A percentile compares a stretch with the other conserved stretches of the same genome.
phyloP scores from a whole-genome alignment of 129 eudicot species.

The Flaveria trinervia region DNA sequence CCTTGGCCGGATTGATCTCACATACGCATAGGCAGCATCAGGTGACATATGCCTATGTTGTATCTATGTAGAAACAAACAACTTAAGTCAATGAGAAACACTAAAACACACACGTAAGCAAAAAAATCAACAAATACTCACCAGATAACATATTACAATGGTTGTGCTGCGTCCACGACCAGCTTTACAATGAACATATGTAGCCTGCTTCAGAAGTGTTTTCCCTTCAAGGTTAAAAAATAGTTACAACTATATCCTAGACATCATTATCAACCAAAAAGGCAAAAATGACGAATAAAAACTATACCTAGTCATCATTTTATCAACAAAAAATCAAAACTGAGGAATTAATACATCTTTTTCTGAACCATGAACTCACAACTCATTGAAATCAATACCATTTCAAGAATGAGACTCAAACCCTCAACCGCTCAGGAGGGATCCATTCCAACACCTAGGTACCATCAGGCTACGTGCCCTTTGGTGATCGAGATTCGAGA shows the following conservation, averaged over 20 bases:
- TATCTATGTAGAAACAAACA: slow-evolving; percentile 38
- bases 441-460: too few relatives aligned
- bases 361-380: too few relatives aligned
- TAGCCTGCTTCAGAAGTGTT: slow-evolving; percentile 40
- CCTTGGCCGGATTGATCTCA: slow-evolving; percentile 67
- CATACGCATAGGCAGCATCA: slow-evolving; percentile 60
- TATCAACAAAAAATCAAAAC: background rate
- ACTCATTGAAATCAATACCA: too few relatives aligned
- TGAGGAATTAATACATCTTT: background rate
- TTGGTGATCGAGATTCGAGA: too few relatives aligned
- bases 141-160: slow-evolving; percentile 67
- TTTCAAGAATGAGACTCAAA: too few relatives aligned
- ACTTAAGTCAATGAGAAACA: background rate
- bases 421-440: too few relatives aligned
- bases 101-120: background rate
- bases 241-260: background rate
- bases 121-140: slow-evolving; percentile 23
- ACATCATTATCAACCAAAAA: background rate
- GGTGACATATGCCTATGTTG: slow-evolving; percentile 71
- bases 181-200: slow-evolving; percentile 82
- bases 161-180: slow-evolving; percentile 93
- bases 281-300: background rate
- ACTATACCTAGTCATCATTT: background rate
- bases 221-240: slow-evolving; percentile 37
- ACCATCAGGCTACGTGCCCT: too few relatives aligned